Conservation (phyloP, 1,284 basidiomycete species). For the Cryptococcus sp. region DNA sequence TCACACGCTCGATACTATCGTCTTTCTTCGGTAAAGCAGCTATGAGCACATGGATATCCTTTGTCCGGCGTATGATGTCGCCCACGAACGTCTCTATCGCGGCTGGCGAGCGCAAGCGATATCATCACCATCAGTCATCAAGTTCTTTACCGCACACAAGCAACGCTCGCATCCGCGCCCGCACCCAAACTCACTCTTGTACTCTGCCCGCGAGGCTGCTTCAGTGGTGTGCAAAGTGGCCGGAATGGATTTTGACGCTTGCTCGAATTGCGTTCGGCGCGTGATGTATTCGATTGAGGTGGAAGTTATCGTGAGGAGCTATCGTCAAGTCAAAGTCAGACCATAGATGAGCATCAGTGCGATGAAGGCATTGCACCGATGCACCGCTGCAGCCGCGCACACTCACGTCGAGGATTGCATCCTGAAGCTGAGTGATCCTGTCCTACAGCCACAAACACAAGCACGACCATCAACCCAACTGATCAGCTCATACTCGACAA, state of each 20-base stretch:
- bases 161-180: not conserved
- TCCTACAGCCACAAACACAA: constrained; percentile 28
- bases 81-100: constrained; percentile 48
- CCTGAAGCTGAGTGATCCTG: constrained; percentile 55
- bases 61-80: constrained; percentile 47
- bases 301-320: constrained; percentile 52
- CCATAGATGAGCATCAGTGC: not conserved
- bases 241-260: constrained; percentile 43
- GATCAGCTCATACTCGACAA: constrained; percentile 1
- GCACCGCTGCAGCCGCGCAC: not conserved
- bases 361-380: not conserved
- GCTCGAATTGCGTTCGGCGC: constrained; percentile 49
- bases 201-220: constrained; percentile 37
- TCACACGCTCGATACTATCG: constrained; percentile 37
- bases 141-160: not conserved
- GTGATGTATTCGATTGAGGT: constrained; percentile 52
- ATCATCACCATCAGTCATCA: not conserved
- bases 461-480: not conserved
- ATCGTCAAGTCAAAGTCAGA: not conserved
- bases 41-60: constrained; percentile 49
- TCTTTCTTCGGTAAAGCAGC: constrained; percentile 45
- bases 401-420: constrained; percentile 52
- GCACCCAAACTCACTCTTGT: constrained; percentile 29
- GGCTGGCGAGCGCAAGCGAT: constrained; percentile 23
- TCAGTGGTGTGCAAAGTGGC: constrained; percentile 36